Conservation (phyloP, 192 early-diverging fungal genomes). For the Rhizoclosmatium globosum region DNA sequence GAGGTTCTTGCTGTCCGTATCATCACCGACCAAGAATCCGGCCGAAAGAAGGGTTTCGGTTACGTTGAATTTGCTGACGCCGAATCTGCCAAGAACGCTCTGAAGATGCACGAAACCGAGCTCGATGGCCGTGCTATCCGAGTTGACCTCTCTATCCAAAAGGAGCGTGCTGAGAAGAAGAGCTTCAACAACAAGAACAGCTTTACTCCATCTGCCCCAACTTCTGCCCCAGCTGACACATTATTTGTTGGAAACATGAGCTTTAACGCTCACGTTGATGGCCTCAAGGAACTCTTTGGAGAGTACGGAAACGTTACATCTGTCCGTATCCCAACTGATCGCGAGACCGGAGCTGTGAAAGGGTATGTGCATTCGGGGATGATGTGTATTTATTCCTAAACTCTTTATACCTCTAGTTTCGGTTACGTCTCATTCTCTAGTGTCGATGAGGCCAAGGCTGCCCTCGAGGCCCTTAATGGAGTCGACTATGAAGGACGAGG, state of each 20-base stretch:
- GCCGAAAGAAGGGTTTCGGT: conserved; percentile 84
- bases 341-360: conserved; percentile 74
- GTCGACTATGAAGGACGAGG: conserved; percentile 79
- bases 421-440: conserved; percentile 59
- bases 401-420: conserved; percentile 37
- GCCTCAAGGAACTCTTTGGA: conserved; percentile 60
- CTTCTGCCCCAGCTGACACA: conserved; percentile 68
- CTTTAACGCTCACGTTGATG: conserved; percentile 74
- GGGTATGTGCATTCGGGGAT: conserved; percentile 48
- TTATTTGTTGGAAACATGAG: conserved; percentile 86
- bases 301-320: conserved; percentile 67
- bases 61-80: conserved; percentile 85
- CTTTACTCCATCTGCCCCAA: conserved; percentile 44
- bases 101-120: conserved; percentile 63
- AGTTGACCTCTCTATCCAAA: conserved; percentile 73
- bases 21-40: conserved; percentile 67
- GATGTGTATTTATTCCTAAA: background rate
- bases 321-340: conserved; percentile 78
- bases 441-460: conserved; percentile 56
- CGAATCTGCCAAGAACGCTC: conserved; percentile 75
- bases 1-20: conserved; percentile 79
- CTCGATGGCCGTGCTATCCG: conserved; percentile 85
- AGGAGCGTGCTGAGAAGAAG: conserved; percentile 51
- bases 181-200: conserved; percentile 25
- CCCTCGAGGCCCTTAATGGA: conserved; percentile 79